Evolutionary conservation across 116 monocot genomes (phyloP), one percentile per base, ranked within the genome.

Genomic region (Dioscorea cayenensis): DNA sequence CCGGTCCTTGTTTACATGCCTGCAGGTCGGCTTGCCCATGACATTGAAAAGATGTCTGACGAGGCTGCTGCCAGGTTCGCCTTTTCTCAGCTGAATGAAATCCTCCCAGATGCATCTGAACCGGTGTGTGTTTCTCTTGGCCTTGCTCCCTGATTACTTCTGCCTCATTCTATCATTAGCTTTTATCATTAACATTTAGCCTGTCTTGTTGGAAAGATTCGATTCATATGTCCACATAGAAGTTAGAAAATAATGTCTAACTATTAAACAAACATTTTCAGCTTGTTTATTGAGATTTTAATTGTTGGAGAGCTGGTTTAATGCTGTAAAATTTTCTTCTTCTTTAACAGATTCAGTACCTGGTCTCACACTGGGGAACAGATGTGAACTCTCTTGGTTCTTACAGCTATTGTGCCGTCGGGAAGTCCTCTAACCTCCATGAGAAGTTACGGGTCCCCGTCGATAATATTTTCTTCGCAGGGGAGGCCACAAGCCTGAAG

Each of bases 1-100:
- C 95, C 87, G 71, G 97, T 97, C 71, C 92, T 97, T 76, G 93
- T 97, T 77, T 97, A 97, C 71, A 97, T 97, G 97, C 97, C 93
- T 83, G 90, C 93, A 25, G 97, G 97, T 65, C 70, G 73, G 69
- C 90, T 97, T 38, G 97, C 97, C 22, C 72, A 77, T 64, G 93
- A 92, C 75, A 88, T 97, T 77, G 97, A 88, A 68, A 92, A 93
- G 75, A 82, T 93, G 90, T 79, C 86, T 22, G 93, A 97, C 62
- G 88, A 90, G 66, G 87, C 77, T 61, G 97, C 92, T 61, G 88
- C 88, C 37, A 77, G 71, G 11, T 93, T 97, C 72, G 95, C 95
- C 8, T 90, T 87, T 73, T 70, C 52, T 29, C 95, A 96, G 73
- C 82, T 96, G 9, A 89, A 92, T 63, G 78, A 77, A 60, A 96